Percentiles rank a stretch among this genome's conserved stretches.
These are phyloP conservation scores for Amaranthus palmeri DNA, from an alignment of 148 eudicot genomes.

Conservation along the genomic window DNA sequence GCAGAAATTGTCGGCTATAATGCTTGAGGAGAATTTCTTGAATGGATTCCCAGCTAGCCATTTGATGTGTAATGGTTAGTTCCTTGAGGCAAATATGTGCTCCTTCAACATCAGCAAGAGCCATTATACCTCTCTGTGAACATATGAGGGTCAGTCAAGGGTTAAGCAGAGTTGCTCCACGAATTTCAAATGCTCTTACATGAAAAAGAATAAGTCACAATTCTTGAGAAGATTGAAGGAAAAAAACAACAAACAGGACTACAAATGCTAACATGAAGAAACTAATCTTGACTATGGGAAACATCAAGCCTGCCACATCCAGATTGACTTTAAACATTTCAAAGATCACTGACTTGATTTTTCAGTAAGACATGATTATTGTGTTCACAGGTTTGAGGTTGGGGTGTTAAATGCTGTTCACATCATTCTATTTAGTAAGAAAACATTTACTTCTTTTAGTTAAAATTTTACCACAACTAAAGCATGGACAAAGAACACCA, in stretches of 20 bases:
- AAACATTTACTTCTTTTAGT: not conserved
- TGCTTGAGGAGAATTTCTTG: constrained; percentile 75
- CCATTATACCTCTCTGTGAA: constrained; percentile 84
- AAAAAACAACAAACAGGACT: not conserved
- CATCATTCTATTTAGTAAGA: not conserved
- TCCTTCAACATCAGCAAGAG: constrained; percentile 95
- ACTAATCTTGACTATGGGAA: not conserved
- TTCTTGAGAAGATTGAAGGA: not conserved
- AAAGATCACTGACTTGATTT: not conserved
- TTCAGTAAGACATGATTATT: not conserved
- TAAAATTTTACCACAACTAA: not conserved
- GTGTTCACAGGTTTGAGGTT: not conserved
- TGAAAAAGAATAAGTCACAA: not conserved
- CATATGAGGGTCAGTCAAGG: constrained; percentile 9
- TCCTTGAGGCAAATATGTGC: constrained; percentile 72
- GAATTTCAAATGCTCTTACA: not conserved
- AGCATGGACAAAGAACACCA: too few relatives aligned
- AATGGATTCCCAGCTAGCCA: constrained; percentile 95
- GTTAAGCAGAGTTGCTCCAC: not conserved
- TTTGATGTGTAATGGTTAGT: constrained; percentile 68
- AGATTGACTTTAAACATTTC: not conserved
- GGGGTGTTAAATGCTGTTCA: not conserved
- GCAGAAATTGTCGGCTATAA: constrained; percentile 81
- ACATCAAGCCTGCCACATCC: not conserved
- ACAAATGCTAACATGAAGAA: not conserved